Percentiles rank a stretch among this genome's conserved stretches.
Conservation (phyloP, 176 grass and related monocot species). For the Dendrocalamus sinicus region DNA sequence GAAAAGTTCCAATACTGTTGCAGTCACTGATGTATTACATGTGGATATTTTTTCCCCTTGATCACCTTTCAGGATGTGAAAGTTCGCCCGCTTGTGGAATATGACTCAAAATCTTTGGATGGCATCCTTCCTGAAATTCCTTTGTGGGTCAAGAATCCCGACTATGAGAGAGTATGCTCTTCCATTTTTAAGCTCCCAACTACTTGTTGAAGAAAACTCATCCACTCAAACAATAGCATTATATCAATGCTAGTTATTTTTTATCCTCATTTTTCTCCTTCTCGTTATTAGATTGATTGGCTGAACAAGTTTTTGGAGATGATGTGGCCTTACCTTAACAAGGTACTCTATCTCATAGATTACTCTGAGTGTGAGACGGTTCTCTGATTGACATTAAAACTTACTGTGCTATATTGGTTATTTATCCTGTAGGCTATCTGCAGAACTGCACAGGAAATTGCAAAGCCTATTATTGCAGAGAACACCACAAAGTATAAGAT, state of each 20-base stretch:
- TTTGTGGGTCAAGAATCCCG: constrained; percentile 93
- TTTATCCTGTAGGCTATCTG: constrained; percentile 72
- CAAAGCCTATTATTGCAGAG: constrained; percentile 90
- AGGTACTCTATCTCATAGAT: constrained; percentile 56
- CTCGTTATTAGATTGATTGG: constrained; percentile 83
- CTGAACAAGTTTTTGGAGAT: constrained; percentile 85
- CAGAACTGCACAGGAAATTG: constrained; percentile 78
- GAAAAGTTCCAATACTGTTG: background rate
- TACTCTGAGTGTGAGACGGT: constrained; percentile 20
- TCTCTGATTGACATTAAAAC: constrained; percentile 32
- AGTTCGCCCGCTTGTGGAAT: constrained; percentile 66
- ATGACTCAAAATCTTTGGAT: constrained; percentile 85
- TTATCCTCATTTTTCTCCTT: constrained; percentile 26
- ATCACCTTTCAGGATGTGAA: constrained; percentile 61
- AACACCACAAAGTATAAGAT: constrained; percentile 85
- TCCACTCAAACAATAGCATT: background rate
- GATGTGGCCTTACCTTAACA: constrained; percentile 95
- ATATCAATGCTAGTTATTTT: background rate
- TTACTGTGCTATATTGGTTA: constrained; percentile 39
- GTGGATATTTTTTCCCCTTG: background rate
- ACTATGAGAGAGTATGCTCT: constrained; percentile 85
- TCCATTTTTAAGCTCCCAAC: background rate
- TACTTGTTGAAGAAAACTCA: background rate
- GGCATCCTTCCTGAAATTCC: constrained; percentile 92
- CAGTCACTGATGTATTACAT: background rate